Percentiles rank a stretch among this genome's conserved stretches.
These are phyloP conservation scores for Penstemon newberryi DNA, from an alignment of 257 asterid genomes.

Conservation along the genomic window DNA sequence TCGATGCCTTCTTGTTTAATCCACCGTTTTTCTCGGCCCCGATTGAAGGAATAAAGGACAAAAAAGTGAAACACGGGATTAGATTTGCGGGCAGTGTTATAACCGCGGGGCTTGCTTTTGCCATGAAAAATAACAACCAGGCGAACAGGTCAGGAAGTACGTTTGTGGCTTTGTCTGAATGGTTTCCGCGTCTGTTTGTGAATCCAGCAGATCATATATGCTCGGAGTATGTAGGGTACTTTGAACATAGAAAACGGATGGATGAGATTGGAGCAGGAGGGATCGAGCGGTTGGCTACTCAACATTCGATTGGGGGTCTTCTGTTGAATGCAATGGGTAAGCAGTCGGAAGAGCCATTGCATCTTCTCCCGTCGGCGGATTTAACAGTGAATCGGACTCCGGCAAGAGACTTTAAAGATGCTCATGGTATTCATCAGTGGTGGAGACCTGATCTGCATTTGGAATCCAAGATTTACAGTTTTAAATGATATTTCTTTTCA, in stretches of 20 bases:
- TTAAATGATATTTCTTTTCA: conserved; percentile 12
- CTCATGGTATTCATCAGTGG: conserved; percentile 97
- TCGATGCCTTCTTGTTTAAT: conserved; percentile 74
- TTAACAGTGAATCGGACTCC: conserved; percentile 54
- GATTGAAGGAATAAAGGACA: conserved; percentile 67
- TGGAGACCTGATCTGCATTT: conserved; percentile 64
- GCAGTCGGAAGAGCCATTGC: conserved; percentile 72
- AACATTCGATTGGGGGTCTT: conserved; percentile 78
- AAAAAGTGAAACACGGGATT: conserved; percentile 70
- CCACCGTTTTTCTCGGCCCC: conserved; percentile 91
- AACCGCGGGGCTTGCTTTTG: conserved; percentile 87
- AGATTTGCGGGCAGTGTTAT: conserved; percentile 77
- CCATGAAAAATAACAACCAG: conserved; percentile 50
- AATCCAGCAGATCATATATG: conserved; percentile 73
- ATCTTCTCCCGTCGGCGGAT: conserved; percentile 81
- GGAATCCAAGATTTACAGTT: conserved; percentile 53
- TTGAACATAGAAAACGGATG: conserved; percentile 82
- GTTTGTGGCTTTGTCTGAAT: conserved; percentile 49
- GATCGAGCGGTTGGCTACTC: conserved; percentile 75
- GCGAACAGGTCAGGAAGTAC: conserved; percentile 41
- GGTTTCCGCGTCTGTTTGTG: conserved; percentile 74
- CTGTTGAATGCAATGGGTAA: conserved; percentile 60
- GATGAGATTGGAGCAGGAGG: conserved; percentile 71
- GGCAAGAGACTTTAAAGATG: conserved; percentile 58
- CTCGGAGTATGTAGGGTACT: conserved; percentile 79